Percentiles rank a stretch among this genome's conserved stretches.
Conservation (phyloP, 176 grass and related monocot genomes). For the Themeda triandra region DNA sequence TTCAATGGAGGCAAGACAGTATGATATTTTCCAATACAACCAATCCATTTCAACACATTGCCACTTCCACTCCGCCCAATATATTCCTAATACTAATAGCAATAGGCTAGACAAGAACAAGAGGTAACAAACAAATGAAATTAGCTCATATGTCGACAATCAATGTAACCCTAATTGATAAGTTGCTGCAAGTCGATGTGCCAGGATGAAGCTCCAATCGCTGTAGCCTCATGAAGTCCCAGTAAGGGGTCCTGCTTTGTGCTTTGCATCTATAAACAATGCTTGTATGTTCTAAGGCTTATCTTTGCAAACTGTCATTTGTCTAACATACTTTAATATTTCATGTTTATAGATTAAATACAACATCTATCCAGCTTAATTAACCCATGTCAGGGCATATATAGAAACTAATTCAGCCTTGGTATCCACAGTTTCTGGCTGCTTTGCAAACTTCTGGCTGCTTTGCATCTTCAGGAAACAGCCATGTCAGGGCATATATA, state of each 20-base stretch:
- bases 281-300: background rate
- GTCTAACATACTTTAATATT: background rate
- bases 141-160: constrained; percentile 39
- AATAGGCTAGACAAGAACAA: constrained; percentile 35
- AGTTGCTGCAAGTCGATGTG: constrained; percentile 80
- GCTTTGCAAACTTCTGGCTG: background rate
- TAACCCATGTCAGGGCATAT: background rate
- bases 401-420: background rate
- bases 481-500: no score
- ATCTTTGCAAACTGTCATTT: constrained; percentile 8
- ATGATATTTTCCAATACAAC: constrained; percentile 16
- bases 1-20: constrained; percentile 19
- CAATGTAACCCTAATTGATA: constrained; percentile 43
- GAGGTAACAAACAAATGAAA: constrained; percentile 51
- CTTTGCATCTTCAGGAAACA: no score
- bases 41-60: constrained; percentile 38
- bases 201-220: constrained; percentile 81
- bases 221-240: constrained; percentile 64
- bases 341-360: background rate
- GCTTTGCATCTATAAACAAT: constrained; percentile 48
- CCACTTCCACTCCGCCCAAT: constrained; percentile 34
- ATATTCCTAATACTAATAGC: constrained; percentile 17
- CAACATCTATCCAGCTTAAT: background rate
- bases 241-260: constrained; percentile 68
- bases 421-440: background rate